These are phyloP conservation scores for Blastomyces emzantsi DNA, from an alignment of 2,329 filamentous ascomycete species.

Conservation along the genomic window DNA sequence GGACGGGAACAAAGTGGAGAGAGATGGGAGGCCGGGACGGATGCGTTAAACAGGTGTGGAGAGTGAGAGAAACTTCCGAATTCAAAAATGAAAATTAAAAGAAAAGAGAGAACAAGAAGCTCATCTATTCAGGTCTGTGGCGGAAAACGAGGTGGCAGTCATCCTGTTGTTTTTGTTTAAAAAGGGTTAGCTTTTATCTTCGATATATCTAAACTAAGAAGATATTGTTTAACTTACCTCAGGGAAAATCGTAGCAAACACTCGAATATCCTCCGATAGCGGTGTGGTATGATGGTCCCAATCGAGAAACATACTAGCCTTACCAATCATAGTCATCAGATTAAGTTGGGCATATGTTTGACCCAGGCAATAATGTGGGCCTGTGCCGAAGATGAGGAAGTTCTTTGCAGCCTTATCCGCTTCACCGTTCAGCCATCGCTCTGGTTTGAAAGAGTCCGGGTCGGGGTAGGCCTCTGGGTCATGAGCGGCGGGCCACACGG, in stretches of 20 bases:
- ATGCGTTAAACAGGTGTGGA: slow-evolving; percentile 4
- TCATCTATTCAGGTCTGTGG: slow-evolving; percentile 13
- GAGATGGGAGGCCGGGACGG: background rate
- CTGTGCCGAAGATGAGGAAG: slow-evolving; percentile 91
- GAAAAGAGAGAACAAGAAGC: slow-evolving; percentile 12
- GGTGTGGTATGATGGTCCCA: slow-evolving; percentile 85
- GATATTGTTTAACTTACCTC: slow-evolving; percentile 53
- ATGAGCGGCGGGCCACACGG: slow-evolving; percentile 80
- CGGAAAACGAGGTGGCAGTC: slow-evolving; percentile 10
- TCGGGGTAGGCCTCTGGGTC: slow-evolving; percentile 88
- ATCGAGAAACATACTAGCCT: slow-evolving; percentile 75
- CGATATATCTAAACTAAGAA: background rate
- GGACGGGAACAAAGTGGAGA: background rate
- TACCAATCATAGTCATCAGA: slow-evolving; percentile 80
- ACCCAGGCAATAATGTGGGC: slow-evolving; percentile 92
- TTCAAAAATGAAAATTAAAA: background rate
- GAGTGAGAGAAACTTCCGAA: background rate
- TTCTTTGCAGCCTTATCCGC: slow-evolving; percentile 92
- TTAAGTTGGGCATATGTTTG: slow-evolving; percentile 88
- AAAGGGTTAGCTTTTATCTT: background rate
- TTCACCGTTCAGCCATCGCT: slow-evolving; percentile 82
- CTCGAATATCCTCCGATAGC: slow-evolving; percentile 85
- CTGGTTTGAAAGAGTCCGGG: slow-evolving; percentile 80
- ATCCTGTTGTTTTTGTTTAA: background rate
- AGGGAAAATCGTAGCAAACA: slow-evolving; percentile 97